phyloP scores from a whole-genome alignment of 2,329 filamentous ascomycete genomes.

The Sclerotinia subarctica region DNA sequence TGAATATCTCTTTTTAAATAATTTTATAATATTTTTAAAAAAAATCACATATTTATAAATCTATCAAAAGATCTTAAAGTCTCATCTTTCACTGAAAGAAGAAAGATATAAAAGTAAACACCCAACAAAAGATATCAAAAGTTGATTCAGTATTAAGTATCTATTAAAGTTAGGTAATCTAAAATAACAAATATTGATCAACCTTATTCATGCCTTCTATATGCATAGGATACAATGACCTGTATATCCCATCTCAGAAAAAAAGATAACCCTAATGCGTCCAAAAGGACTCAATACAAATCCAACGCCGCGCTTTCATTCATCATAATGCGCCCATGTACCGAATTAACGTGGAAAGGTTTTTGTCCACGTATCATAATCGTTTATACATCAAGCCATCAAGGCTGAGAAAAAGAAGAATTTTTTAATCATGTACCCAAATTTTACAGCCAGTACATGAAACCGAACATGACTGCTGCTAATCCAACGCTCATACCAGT shows the following conservation, averaged over 20 bases:
- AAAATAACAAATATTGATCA: slow-evolving; percentile 1
- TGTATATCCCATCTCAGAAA: not conserved
- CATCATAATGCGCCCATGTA: slow-evolving; percentile 28
- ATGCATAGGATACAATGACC: slow-evolving; percentile 1
- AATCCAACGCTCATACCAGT: slow-evolving; percentile 50
- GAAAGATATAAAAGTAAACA: too few relatives aligned
- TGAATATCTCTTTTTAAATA: too few relatives aligned
- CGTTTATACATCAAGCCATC: slow-evolving; percentile 22
- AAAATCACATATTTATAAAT: too few relatives aligned
- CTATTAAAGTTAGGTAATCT: slow-evolving; percentile 5
- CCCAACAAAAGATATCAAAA: not conserved
- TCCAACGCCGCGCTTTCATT: slow-evolving; percentile 31
- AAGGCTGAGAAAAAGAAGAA: slow-evolving; percentile 17
- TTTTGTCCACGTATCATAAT: slow-evolving; percentile 17
- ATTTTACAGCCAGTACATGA: slow-evolving; percentile 49
- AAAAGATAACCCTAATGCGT: slow-evolving; percentile 5
- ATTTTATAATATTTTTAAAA: too few relatives aligned
- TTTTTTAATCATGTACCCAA: not conserved
- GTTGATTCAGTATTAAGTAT: not conserved
- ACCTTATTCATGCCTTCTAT: slow-evolving; percentile 7
- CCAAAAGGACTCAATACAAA: slow-evolving; percentile 5
- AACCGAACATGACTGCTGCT: slow-evolving; percentile 51
- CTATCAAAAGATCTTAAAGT: too few relatives aligned
- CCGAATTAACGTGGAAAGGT: slow-evolving; percentile 11
- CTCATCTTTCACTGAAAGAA: too few relatives aligned